Base-by-base conservation (phyloP, 495 filamentous ascomycete species). In the Penicillium flavigenum region DNA sequence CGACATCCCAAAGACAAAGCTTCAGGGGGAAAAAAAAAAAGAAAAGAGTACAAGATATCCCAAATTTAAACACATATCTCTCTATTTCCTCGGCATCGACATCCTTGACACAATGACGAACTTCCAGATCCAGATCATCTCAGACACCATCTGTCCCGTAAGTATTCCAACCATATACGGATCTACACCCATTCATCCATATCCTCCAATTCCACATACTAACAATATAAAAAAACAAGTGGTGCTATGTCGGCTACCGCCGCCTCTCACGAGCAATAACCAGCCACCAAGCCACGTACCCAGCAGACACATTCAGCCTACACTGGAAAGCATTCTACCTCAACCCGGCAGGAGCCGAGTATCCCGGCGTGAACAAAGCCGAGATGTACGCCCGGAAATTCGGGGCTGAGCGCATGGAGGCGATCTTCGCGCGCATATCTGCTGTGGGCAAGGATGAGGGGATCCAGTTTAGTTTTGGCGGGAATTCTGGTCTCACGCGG, bases 191-290 rank as follows among this genome's bases (percentile, higher is more conserved):
- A n/a, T 39, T 6, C 10, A 46, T 14, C 48, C 12, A 22, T 59
- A 48, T 17, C 5, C n/a, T 41, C 17, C 45, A 59, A 56, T 50
- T 48, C 46, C 52, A 65, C 29, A 32, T 29, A 56, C 47, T 11
- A 73, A 41, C 42, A 7, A 39, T 39, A 17, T 16, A 39, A 39
- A 17, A 47, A 6, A 39, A 14, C 5, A 34, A 78, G 75, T 78
- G 75, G 88, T 96, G 91, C 78, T 95, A 90, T 68, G 76, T 96
- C n/a, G 90, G 90, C 64, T 88, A 88, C 64, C 84, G 82, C 54
- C 85, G 88, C 39, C 83, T 96, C 10, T 80, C 86, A 38, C 76
- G 76, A 42, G 90, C 86, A 27, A 93, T 95, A 60, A 59, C 69
- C 3, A 63, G 76, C n/a, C 89, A 89, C 76, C 81, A 84, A 59